phyloP scores from a whole-genome alignment of 2,329 filamentous ascomycete species.

The Sclerotinia sclerotiorum region DNA sequence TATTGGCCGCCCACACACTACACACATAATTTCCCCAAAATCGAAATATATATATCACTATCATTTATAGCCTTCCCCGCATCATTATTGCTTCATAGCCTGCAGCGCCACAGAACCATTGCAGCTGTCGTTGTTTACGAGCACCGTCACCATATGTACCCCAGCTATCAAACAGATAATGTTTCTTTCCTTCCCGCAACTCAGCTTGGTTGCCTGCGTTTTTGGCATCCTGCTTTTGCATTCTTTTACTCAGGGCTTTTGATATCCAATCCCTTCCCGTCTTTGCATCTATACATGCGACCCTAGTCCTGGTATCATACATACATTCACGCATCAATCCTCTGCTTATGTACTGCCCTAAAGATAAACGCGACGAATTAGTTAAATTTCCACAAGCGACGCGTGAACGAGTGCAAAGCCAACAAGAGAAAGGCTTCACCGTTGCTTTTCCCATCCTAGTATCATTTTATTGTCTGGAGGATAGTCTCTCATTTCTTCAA shows the following conservation, averaged over 20 bases:
- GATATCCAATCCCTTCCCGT: not conserved
- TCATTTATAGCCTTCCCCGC: slow-evolving; percentile 4
- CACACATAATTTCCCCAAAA: not conserved
- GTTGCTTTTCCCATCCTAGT: no score
- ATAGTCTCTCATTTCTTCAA: no score
- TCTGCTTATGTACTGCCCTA: no score
- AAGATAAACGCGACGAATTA: no score
- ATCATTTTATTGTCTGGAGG: no score
- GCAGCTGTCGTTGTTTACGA: no score
- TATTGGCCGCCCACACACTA: not conserved
- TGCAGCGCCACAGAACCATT: not conserved
- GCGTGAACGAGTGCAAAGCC: no score
- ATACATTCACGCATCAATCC: no score
- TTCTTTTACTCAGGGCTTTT: not conserved
- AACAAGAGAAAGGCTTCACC: no score
- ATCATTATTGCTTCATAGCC: not conserved
- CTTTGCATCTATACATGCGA: not conserved
- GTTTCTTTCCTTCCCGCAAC: not conserved
- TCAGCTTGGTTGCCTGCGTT: not conserved
- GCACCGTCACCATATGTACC: no score
- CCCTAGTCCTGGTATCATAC: not conserved
- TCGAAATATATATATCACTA: not conserved
- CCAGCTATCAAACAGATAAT: no score
- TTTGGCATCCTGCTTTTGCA: not conserved
- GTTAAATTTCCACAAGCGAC: no score